A percentile compares a stretch with the other conserved stretches of the same genome.
Conservation (phyloP, 352 stramenopile genomes). For the Phytophthora quininea region DNA sequence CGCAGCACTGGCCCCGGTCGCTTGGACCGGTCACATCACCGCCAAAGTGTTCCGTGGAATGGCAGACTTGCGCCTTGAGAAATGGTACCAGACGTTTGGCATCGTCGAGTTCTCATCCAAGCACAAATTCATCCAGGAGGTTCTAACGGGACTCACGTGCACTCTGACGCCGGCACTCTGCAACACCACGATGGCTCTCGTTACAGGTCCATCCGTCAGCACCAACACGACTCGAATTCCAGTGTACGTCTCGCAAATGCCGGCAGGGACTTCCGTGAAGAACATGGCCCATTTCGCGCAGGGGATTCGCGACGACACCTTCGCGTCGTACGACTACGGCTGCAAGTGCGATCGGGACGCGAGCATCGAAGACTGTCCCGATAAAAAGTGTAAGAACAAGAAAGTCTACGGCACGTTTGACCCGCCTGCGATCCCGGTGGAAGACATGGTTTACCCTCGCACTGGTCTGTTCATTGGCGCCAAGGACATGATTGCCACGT, state of each 20-base stretch:
- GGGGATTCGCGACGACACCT: constrained; percentile 50
- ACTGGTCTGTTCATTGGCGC: constrained; percentile 45
- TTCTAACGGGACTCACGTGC: constrained; percentile 36
- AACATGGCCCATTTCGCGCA: constrained; percentile 62
- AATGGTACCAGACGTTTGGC: constrained; percentile 39
- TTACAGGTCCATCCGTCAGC: constrained; percentile 46
- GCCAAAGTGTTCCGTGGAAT: no score
- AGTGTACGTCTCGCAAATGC: constrained; percentile 61
- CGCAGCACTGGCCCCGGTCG: constrained; percentile 48
- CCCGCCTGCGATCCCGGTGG: constrained; percentile 30
- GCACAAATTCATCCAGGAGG: constrained; percentile 37
- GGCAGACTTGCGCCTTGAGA: no score
- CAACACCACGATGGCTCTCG: constrained; percentile 36
- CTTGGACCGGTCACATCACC: constrained; percentile 39
- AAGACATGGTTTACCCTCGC: constrained; percentile 41
- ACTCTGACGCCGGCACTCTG: constrained; percentile 44
- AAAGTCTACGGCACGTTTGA: constrained; percentile 47
- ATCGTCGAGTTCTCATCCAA: constrained; percentile 43
- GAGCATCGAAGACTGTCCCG: constrained; percentile 32
- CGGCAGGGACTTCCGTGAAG: constrained; percentile 59
- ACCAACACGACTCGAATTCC: constrained; percentile 49
- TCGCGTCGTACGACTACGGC: constrained; percentile 57
- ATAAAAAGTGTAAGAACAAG: constrained; percentile 50
- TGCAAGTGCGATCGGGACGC: constrained; percentile 38
- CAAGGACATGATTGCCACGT: constrained; percentile 45